phyloP scores from a whole-genome alignment of 345 rosid species.

The Xanthoceras sorbifolium region DNA sequence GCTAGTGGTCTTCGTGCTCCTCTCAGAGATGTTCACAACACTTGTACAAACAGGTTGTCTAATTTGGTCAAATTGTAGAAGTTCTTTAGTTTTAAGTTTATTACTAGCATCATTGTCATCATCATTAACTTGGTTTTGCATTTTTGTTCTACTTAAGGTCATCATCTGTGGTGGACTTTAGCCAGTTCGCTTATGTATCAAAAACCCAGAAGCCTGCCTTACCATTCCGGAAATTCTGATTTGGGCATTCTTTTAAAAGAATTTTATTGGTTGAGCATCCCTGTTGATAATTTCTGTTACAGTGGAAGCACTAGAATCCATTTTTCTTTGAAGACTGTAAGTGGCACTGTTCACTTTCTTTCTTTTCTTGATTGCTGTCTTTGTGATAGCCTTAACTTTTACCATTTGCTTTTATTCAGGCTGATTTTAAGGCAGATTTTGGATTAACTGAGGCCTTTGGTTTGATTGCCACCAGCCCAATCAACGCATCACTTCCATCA shows the following conservation, averaged over 20 bases:
- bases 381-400: not conserved
- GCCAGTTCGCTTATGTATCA: slow-evolving; percentile 62
- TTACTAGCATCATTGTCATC: slow-evolving; percentile 1
- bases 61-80: not conserved
- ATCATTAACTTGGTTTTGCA: slow-evolving; percentile 9
- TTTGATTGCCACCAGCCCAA: not conserved
- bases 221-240: slow-evolving; percentile 37
- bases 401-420: slow-evolving; percentile 8
- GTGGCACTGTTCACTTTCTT: not conserved
- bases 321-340: not conserved
- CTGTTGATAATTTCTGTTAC: slow-evolving; percentile 10
- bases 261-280: not conserved
- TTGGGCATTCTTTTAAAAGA: slow-evolving; percentile 22
- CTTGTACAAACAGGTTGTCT: slow-evolving; percentile 50
- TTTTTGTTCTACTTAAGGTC: slow-evolving; percentile 39
- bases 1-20: slow-evolving; percentile 97
- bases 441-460: slow-evolving; percentile 3
- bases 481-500: not conserved
- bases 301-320: slow-evolving; percentile 2
- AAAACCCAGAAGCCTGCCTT: slow-evolving; percentile 31
- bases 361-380: not conserved
- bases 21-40: slow-evolving; percentile 61
- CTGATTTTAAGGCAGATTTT: not conserved
- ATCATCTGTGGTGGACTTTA: slow-evolving; percentile 48
- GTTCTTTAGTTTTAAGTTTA: not conserved